Conservation (phyloP, 2,329 filamentous ascomycete genomes). For the Monosporascus sp. region DNA sequence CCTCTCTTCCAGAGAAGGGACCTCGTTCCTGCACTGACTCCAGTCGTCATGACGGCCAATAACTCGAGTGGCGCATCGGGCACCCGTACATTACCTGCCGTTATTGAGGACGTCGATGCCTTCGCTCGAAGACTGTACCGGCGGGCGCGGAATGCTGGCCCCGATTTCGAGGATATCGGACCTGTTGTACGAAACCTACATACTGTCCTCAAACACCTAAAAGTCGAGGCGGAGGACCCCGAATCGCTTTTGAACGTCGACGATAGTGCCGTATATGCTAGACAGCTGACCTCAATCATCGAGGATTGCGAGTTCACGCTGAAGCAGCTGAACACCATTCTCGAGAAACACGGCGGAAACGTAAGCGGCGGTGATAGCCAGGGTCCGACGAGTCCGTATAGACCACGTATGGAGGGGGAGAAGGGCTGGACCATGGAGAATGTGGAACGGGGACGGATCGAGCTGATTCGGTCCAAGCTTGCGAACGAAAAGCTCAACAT, state of each 20-base stretch:
- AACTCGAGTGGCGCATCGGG: conserved; percentile 4
- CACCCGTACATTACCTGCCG: conserved; percentile 27
- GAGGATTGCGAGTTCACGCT: conserved; percentile 52
- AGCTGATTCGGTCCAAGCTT: conserved; percentile 41
- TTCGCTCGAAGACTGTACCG: conserved; percentile 52
- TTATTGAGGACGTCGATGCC: conserved; percentile 52
- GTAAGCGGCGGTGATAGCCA: conserved; percentile 16
- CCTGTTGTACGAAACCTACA: conserved; percentile 49
- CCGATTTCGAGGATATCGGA: conserved; percentile 46
- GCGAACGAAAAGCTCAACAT: conserved; percentile 48
- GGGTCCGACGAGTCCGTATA: conserved; percentile 16
- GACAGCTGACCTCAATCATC: conserved; percentile 47
- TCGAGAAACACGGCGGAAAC: conserved; percentile 40
- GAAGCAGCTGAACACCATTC: conserved; percentile 47
- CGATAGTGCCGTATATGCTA: conserved; percentile 37
- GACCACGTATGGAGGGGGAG: conserved; percentile 26
- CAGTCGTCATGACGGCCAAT: conserved; percentile 9
- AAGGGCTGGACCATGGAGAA: conserved; percentile 29
- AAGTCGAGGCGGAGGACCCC: conserved; percentile 51
- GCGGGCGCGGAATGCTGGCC: conserved; percentile 44
- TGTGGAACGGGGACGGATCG: conserved; percentile 35
- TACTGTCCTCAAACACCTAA: conserved; percentile 52
- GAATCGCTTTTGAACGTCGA: conserved; percentile 49
- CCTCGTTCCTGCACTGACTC: conserved; percentile 5
- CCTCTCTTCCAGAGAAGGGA: conserved; percentile 2